phyloP scores from a whole-genome alignment of 2,329 filamentous ascomycete genomes.

The Aureobasidium sp. region DNA sequence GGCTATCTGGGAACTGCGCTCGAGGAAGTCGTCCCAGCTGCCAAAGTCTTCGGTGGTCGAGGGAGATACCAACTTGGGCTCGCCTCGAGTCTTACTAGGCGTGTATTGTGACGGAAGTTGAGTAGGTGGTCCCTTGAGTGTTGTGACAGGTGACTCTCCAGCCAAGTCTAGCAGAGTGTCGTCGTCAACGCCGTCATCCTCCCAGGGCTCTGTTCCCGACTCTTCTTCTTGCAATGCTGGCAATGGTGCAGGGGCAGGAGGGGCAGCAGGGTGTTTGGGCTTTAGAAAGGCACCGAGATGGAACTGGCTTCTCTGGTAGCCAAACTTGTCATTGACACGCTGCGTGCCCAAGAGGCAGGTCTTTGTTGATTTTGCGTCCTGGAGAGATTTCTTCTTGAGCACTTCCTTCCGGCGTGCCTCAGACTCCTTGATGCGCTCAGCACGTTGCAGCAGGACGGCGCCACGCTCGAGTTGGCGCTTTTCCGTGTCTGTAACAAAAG shows the following conservation, averaged over 20 bases:
- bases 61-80: not conserved
- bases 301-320: conserved; percentile 30
- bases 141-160: conserved; percentile 8
- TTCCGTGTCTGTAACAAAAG: conserved; percentile 27
- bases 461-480: conserved; percentile 28
- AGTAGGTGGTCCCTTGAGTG: not conserved
- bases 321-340: conserved; percentile 28
- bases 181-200: conserved; percentile 26
- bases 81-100: not conserved
- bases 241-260: not conserved
- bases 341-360: conserved; percentile 26
- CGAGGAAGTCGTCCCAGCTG: conserved; percentile 33
- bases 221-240: not conserved
- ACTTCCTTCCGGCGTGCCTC: conserved; percentile 28
- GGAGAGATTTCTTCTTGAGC: conserved; percentile 26
- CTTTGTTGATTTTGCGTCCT: conserved; percentile 12
- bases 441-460: conserved; percentile 29
- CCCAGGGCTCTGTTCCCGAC: conserved; percentile 1
- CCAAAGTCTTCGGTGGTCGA: conserved; percentile 20
- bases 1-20: conserved; percentile 40
- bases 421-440: conserved; percentile 27
- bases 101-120: not conserved
- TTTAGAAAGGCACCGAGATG: conserved; percentile 31
- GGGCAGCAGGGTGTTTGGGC: not conserved
- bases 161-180: conserved; percentile 24